Percentiles rank a stretch among this genome's conserved stretches.
phyloP scores from a whole-genome alignment of 495 filamentous ascomycete genomes.

The Poronia punctata region DNA sequence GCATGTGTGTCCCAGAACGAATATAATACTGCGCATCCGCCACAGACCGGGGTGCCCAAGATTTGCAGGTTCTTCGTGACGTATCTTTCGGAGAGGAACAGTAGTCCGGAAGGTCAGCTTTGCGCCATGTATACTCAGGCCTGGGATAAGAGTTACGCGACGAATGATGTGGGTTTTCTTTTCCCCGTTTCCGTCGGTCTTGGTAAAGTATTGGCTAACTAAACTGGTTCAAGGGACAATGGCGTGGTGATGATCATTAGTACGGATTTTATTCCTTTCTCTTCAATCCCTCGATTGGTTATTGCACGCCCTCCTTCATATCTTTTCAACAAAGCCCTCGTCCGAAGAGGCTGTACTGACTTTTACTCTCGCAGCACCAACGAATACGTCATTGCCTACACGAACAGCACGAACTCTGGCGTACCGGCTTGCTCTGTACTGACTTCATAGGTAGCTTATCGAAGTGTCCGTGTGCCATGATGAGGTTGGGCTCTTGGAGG shows the following conservation, averaged over 20 bases:
- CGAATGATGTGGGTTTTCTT: slow-evolving; percentile 14
- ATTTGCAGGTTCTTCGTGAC: slow-evolving; percentile 44
- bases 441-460: too few relatives aligned
- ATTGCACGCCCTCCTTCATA: too few relatives aligned
- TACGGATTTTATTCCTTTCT: neutral
- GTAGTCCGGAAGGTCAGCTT: slow-evolving; percentile 18
- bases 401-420: neutral
- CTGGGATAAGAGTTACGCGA: slow-evolving; percentile 17
- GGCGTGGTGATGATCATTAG: slow-evolving; percentile 9
- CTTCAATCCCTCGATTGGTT: too few relatives aligned
- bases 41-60: slow-evolving; percentile 20
- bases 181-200: neutral
- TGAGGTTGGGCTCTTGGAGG: too few relatives aligned
- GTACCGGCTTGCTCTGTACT: too few relatives aligned
- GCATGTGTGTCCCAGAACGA: slow-evolving; percentile 35
- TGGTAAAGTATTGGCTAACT: neutral
- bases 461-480: too few relatives aligned
- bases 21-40: slow-evolving; percentile 27
- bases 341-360: too few relatives aligned
- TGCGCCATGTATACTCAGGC: slow-evolving; percentile 21
- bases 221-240: slow-evolving; percentile 8
- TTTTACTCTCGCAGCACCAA: too few relatives aligned
- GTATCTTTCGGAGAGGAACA: slow-evolving; percentile 39
- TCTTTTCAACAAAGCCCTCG: too few relatives aligned
- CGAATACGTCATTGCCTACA: slow-evolving; percentile 6